These are phyloP conservation scores for Apiospora malaysiana DNA, from an alignment of 2,329 filamentous ascomycete genomes.

Conservation along the genomic window DNA sequence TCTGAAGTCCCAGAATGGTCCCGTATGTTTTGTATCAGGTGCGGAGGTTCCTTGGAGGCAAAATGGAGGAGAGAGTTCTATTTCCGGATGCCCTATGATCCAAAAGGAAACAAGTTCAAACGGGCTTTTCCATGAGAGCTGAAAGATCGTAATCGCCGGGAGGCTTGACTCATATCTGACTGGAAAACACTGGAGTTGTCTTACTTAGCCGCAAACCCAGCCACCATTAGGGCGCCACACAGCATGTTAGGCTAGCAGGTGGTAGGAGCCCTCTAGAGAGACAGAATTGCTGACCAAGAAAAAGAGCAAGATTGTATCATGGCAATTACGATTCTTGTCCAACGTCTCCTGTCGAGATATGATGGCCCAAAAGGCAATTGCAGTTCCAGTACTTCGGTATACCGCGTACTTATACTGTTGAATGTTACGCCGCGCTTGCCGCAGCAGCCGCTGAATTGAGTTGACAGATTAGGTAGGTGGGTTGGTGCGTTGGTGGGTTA, in stretches of 20 bases:
- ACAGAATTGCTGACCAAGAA: neutral
- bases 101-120: neutral
- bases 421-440: slow-evolving; percentile 5
- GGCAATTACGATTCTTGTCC: neutral
- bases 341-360: neutral
- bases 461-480: neutral
- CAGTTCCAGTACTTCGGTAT: neutral
- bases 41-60: neutral
- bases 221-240: slow-evolving; percentile 6
- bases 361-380: neutral
- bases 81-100: neutral
- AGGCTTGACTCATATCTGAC: slow-evolving; percentile 16
- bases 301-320: neutral
- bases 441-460: neutral
- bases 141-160: neutral
- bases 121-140: neutral
- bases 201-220: slow-evolving; percentile 6
- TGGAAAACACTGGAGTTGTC: neutral
- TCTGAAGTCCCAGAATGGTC: neutral
- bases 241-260: too few relatives aligned
- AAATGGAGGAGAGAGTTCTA: neutral
- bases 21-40: slow-evolving; percentile 3
- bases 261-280: too few relatives aligned
- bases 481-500: too few relatives aligned
- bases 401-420: neutral